Percentiles rank a stretch among this genome's conserved stretches.
Evolutionary conservation across 202 grass and related monocot species (phyloP).

Genomic region (Dendrocalamus latiflorus): DNA sequence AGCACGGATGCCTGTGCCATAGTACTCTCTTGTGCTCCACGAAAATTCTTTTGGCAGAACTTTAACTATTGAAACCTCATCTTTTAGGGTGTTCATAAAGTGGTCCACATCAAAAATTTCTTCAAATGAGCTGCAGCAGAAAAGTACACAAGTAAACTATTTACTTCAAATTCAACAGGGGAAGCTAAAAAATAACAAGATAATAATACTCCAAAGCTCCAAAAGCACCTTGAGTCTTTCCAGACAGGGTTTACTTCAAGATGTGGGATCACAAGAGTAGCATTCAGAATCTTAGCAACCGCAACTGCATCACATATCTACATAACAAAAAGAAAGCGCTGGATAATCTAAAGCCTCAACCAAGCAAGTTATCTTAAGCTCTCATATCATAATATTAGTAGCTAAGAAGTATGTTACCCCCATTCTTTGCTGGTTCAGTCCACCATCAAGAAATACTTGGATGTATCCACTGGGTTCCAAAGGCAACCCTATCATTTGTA

Average conservation of each 20-base stretch:
- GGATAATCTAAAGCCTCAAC: not conserved
- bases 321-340: conserved; percentile 26
- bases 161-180: conserved; percentile 8
- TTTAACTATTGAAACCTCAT: conserved; percentile 66
- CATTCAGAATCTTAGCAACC: conserved; percentile 96
- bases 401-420: conserved; percentile 44
- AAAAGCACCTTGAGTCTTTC: conserved; percentile 74
- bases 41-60: conserved; percentile 62
- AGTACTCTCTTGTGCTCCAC: conserved; percentile 97
- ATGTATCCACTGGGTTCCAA: conserved; percentile 58
- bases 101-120: conserved; percentile 88
- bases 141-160: not conserved
- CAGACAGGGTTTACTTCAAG: conserved; percentile 97
- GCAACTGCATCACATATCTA: conserved; percentile 98
- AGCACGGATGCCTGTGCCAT: conserved; percentile 64
- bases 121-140: conserved; percentile 67
- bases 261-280: conserved; percentile 83
- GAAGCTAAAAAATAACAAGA: conserved; percentile 15
- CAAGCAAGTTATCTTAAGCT: conserved; percentile 11
- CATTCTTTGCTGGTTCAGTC: conserved; percentile 97
- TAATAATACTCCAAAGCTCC: not conserved
- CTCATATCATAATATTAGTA: not conserved
- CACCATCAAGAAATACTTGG: conserved; percentile 98
- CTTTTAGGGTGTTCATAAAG: conserved; percentile 67
- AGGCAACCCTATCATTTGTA: conserved; percentile 40